Evolutionary conservation across 2,329 filamentous ascomycete genomes (phyloP), one percentile per base, ranked within the genome.

Genomic region (Knufia fluminis): DNA sequence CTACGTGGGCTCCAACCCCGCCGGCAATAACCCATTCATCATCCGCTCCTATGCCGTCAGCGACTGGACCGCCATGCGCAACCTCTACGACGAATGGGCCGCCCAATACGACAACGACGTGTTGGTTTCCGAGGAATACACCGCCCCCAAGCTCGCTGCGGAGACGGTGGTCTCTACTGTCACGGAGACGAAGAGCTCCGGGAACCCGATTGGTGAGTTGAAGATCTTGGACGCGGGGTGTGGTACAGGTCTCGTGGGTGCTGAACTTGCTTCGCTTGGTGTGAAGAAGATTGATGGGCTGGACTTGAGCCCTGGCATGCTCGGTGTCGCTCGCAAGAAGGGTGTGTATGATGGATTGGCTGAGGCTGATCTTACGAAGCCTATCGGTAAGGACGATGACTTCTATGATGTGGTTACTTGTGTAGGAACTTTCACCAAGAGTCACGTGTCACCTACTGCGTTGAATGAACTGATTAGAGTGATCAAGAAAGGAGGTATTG

Each of bases 191-290:
- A 6, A 12, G 12, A 12, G 26, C 26, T 28, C 26, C 26, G 26
- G 12, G 6, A 28, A 48, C 10, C 28, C 39, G 8, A 4, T 46
- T 9, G 39, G 36, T 32, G 17, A 39, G n/a, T 59, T 61, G 6
- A 48, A 55, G 1, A 71, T 78, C 48, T 66, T 77, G 0, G 76
- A 79, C 51, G 75, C 75, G 17, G 76, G 76, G n/a, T 78, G 75
- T 50, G 76, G 76, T 3, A 78, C 75, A 0, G 76, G 76, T 0
- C 68, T 77, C 7, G 74, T 76, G 10, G 76, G 74, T 2, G 60
- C 68, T 19, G 70, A 69, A 22, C 68, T 79, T 3, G 65, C 68
- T 19, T 9, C 40, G 22, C 16, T n/a, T n/a, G 70, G 71, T 2
- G 69, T 68, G 3, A 65, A 65, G 33, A 62, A 65, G n/a, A 68